phyloP scores from a whole-genome alignment of 805 yeast genomes.

The Wickerhamomyces subpelliculosus region DNA sequence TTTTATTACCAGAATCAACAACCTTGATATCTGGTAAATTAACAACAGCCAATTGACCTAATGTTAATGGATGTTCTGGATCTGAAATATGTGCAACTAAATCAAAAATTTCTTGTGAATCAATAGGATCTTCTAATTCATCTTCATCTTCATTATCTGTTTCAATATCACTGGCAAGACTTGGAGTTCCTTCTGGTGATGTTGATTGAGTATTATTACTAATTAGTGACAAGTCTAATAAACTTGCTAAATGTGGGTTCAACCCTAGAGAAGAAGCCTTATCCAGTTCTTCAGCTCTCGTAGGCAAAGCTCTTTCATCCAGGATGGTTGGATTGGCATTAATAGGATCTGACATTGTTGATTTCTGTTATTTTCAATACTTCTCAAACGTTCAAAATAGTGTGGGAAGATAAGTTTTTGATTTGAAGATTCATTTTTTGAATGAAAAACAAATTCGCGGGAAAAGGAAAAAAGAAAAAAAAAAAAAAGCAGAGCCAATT shows the following conservation, averaged over 20 bases:
- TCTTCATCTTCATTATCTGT: constrained; percentile 23
- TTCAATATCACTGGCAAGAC: constrained; percentile 12
- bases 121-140: constrained; percentile 57
- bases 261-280: constrained; percentile 8
- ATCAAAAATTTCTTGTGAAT: constrained; percentile 85
- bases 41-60: constrained; percentile 93
- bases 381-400: too few species aligned
- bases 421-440: too few species aligned
- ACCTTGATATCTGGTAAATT: constrained; percentile 76
- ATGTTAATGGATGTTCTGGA: constrained; percentile 94
- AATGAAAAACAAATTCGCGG: too few species aligned
- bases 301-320: constrained; percentile 72
- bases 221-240: background rate
- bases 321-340: constrained; percentile 88
- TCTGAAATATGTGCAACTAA: constrained; percentile 82
- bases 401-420: constrained; percentile 43
- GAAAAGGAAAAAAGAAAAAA: too few species aligned
- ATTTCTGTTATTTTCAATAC: too few species aligned
- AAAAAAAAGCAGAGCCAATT: too few species aligned
- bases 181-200: constrained; percentile 7
- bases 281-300: constrained; percentile 35
- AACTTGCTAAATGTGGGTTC: constrained; percentile 12
- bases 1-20: constrained; percentile 43
- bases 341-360: constrained; percentile 66
- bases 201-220: constrained; percentile 4